Base-by-base conservation (phyloP, 2,329 filamentous ascomycete species). In the Beauveria sp. region DNA sequence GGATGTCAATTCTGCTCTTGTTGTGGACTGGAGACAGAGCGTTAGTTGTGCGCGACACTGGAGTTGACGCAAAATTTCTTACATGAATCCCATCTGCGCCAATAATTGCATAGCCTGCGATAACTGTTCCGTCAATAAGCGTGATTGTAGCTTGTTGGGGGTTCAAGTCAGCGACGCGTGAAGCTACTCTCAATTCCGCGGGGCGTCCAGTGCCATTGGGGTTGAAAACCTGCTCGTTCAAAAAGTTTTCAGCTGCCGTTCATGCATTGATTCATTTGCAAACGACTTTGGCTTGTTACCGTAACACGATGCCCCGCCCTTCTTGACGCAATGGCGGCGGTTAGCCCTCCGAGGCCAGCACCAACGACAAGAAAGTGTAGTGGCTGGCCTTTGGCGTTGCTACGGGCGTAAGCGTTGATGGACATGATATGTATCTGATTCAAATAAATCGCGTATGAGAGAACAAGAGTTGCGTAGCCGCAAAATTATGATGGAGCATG, bases 311-410 rank as follows among this genome's bases (percentile, higher is more conserved):
- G 82, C 2, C 82, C 82, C 50, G 80, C 75, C 61, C 79, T 76
- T 8, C 83, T 76, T 1, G 87, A 71, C 14, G 76, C 78, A 42
- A 86, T 80, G 1, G 81, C 81, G 2, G 80, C 76, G 9, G 75
- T 75, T 9, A 84, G 70, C 0, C 83, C 82, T 9, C 81, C 81
- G 45, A 85, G 83, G 3, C 83, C 82, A 2, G 71, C 73, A 12
- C 74, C 74, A 4, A 75, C 67, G n/a, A 76, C 46, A 49, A 49
- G 46, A n/a, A 49, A 49, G 12, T 49, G 46, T 26, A 49, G 46
- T 7, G 46, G 22, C 22, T 12, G 22, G 46, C 46, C 22, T 24
- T 24, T 46, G 43, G n/a, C 20, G 9, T 22, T 20, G 43, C 43
- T 22, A 22, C 20, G 3, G n/a, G 20, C 43, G 43, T 20, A 10